Evolutionary conservation across 2,329 filamentous ascomycete species (phyloP), one percentile per base, ranked within the genome.

Genomic region (Diplodia intermedia): DNA sequence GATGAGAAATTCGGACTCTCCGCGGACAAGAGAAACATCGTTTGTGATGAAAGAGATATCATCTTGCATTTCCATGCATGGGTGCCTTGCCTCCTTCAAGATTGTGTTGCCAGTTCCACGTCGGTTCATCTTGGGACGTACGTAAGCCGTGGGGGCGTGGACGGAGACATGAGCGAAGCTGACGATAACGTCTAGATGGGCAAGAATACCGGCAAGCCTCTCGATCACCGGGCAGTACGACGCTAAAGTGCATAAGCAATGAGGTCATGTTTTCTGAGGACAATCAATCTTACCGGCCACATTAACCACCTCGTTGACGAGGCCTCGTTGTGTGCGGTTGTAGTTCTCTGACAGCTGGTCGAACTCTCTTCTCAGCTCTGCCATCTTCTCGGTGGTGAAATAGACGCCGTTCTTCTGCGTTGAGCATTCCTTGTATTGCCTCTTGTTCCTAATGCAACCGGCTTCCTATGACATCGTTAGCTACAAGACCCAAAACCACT

Each of bases 371-470:
- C 95, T 90, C 74, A 94, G 87, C 31, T 89, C 86, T 75, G 93
- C 90, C 73, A 99, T 84, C 38, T 86, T 89, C 66, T 88, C 89
- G 3, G 95, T 99, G 1, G 95, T 98, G 79, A 99, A 99, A 82
- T 95, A 99, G 67, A 98, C 95, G 53, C 95, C 95, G 77, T 97
- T 99, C 85, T 99, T 99, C 81, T 98, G 95, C 0, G 96, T 99
- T 0, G 94, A 97, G 78, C 93, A 97, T 79, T 99, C 95, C 74
- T 94, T 91, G 74, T 98, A 99, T 61, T 89, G 85, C 69, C 88
- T 89, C 76, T 95, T 97, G 80, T 96, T 96, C 70, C 95, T 90
- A 73, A 99, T 99, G 74, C 92, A 96, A 18, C 91, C 90, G 1
- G 95, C 93, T 82, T 99, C 95, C 60, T 63, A n/a, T 4, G 11